Percentiles rank a stretch among this genome's conserved stretches.
Evolutionary conservation across 1,284 basidiomycete species (phyloP).

Genomic region (Trametes versicolor): DNA sequence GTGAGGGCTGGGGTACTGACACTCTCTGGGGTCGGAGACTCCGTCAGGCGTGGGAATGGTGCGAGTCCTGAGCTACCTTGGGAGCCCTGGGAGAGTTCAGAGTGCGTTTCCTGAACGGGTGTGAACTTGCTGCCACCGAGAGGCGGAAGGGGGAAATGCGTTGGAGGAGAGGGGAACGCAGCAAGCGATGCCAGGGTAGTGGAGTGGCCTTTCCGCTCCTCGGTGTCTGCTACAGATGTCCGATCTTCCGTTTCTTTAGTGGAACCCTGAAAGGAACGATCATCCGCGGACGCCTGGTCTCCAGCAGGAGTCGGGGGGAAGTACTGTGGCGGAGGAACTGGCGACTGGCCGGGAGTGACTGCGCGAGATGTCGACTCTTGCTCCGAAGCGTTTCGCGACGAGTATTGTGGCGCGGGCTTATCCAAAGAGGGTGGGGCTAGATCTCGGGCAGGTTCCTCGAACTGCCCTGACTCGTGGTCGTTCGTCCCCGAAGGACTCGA

Average conservation of each 20-base stretch:
- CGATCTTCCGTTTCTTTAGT: conserved; percentile 10
- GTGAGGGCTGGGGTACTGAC: conserved; percentile 28
- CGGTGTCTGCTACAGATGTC: background rate
- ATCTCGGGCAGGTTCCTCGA: conserved; percentile 16
- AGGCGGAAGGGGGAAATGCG: conserved; percentile 72
- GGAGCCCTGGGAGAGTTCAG: conserved; percentile 22
- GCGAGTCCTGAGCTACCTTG: conserved; percentile 22
- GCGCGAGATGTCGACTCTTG: conserved; percentile 35
- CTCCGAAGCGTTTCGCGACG: conserved; percentile 37
- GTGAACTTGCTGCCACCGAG: conserved; percentile 36
- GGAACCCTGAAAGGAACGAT: conserved; percentile 4
- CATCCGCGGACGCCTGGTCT: conserved; percentile 17
- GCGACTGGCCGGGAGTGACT: conserved; percentile 36
- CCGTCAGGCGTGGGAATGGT: conserved; percentile 38
- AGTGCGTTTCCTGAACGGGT: conserved; percentile 13
- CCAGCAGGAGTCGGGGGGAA: conserved; percentile 19
- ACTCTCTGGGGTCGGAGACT: conserved; percentile 36
- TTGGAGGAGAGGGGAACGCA: conserved; percentile 75
- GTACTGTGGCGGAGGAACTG: conserved; percentile 36
- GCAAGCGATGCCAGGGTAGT: conserved; percentile 65
- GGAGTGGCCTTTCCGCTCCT: conserved; percentile 21
- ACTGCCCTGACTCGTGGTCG: conserved; percentile 13
- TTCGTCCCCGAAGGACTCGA: conserved; percentile 19
- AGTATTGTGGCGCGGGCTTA: conserved; percentile 40
- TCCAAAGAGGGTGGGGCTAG: conserved; percentile 17